phyloP scores from a whole-genome alignment of 345 rosid genomes.

The Populus simonii region DNA sequence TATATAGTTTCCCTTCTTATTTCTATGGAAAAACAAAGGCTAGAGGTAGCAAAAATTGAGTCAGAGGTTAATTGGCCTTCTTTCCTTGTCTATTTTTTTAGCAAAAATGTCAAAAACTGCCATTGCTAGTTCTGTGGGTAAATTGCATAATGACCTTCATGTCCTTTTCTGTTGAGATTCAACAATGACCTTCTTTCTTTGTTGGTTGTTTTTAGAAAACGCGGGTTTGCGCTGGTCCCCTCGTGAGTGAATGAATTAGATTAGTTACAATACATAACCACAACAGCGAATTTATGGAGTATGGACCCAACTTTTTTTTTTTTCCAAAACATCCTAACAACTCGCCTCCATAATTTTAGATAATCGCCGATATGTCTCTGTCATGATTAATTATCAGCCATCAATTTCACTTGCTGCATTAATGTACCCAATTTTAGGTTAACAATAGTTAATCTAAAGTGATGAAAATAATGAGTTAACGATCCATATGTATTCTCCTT shows the following conservation, averaged over 20 bases:
- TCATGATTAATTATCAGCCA: neutral
- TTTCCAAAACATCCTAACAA: neutral
- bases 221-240: conserved; percentile 3
- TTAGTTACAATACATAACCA: neutral
- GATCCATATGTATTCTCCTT: neutral
- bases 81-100: neutral
- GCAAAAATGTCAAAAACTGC: neutral
- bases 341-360: neutral
- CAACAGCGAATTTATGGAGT: neutral
- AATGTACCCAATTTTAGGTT: neutral
- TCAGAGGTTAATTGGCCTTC: neutral
- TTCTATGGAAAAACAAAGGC: neutral
- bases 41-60: neutral
- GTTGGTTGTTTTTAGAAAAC: neutral
- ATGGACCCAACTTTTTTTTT: neutral
- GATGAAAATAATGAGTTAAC: neutral
- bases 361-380: neutral
- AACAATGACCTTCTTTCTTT: neutral
- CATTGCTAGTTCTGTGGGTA: neutral
- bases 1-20: neutral
- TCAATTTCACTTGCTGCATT: neutral
- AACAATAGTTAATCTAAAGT: too few relatives aligned
- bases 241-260: neutral
- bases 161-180: neutral
- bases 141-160: neutral